A percentile compares a stretch with the other conserved stretches of the same genome.
Conservation (phyloP, 495 filamentous ascomycete genomes). For the Lophiostoma macrostomum region DNA sequence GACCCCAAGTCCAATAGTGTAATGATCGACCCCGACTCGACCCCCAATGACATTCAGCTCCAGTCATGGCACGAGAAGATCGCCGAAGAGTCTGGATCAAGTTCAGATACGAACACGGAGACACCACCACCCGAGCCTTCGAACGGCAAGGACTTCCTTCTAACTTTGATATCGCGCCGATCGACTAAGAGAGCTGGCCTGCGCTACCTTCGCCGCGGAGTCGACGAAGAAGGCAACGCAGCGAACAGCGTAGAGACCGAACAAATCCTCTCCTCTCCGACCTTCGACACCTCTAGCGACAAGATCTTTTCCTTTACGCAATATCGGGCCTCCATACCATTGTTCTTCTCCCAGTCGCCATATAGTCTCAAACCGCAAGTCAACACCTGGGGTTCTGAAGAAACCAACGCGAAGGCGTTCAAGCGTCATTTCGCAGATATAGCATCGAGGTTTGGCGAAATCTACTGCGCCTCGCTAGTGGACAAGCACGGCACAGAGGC, state of each 20-base stretch:
- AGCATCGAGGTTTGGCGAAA: constrained; percentile 61
- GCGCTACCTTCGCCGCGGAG: constrained; percentile 84
- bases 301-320: constrained; percentile 82
- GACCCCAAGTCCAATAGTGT: constrained; percentile 26
- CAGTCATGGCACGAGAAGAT: constrained; percentile 6
- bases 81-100: background rate
- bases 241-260: constrained; percentile 95
- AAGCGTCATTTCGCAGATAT: constrained; percentile 72
- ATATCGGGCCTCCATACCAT: constrained; percentile 78
- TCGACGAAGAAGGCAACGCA: constrained; percentile 80
- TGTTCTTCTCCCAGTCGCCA: constrained; percentile 90
- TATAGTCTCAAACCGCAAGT: constrained; percentile 90
- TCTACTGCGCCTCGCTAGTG: constrained; percentile 80
- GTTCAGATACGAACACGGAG: constrained; percentile 18
- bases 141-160: constrained; percentile 51
- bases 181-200: constrained; percentile 81
- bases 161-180: constrained; percentile 84
- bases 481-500: constrained; percentile 81
- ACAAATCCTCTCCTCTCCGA: constrained; percentile 72
- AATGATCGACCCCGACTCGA: constrained; percentile 30
- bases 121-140: constrained; percentile 14
- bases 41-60: constrained; percentile 23
- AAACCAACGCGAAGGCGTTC: constrained; percentile 74
- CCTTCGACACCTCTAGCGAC: constrained; percentile 55
- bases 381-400: constrained; percentile 69